Percentiles rank a stretch among this genome's conserved stretches.
Conservation (phyloP, 441 rosid species). For the Pelargonium citronellum region DNA sequence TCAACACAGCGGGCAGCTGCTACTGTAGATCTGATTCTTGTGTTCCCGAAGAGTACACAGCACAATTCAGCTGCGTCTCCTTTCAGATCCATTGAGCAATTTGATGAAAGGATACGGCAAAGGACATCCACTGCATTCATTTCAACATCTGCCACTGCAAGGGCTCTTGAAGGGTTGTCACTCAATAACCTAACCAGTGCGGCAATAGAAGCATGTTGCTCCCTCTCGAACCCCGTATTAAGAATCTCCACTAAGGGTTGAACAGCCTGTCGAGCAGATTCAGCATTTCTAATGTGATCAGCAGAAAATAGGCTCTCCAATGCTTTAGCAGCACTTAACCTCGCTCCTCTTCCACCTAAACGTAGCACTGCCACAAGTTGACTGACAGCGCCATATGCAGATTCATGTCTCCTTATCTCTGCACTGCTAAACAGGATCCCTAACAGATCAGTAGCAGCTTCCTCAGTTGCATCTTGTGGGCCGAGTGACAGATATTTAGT, state of each 20-base stretch:
- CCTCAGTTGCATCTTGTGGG: slow-evolving; percentile 96
- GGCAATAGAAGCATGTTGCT: slow-evolving; percentile 99
- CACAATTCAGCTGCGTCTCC: slow-evolving; percentile 99
- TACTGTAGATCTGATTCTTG: slow-evolving; percentile 88
- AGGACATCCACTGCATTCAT: slow-evolving; percentile 99
- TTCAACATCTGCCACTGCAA: slow-evolving; percentile 96
- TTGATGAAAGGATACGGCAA: slow-evolving; percentile 91
- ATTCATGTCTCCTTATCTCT: slow-evolving; percentile 95
- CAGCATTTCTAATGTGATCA: slow-evolving; percentile 97
- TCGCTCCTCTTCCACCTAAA: slow-evolving; percentile 95
- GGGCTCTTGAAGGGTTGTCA: slow-evolving; percentile 93
- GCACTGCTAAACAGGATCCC: slow-evolving; percentile 85
- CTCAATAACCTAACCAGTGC: slow-evolving; percentile 92
- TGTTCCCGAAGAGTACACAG: slow-evolving; percentile 88
- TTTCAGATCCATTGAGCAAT: slow-evolving; percentile 89
- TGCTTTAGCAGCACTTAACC: slow-evolving; percentile 97
- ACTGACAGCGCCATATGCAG: slow-evolving; percentile 91
- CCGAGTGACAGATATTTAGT: slow-evolving; percentile 98
- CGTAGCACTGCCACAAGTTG: slow-evolving; percentile 98
- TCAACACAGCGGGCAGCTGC: slow-evolving; percentile 99
- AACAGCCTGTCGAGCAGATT: slow-evolving; percentile 89
- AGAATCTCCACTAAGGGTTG: slow-evolving; percentile 99
- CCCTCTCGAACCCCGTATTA: slow-evolving; percentile 87
- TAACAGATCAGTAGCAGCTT: slow-evolving; percentile 94
- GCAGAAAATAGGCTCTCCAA: slow-evolving; percentile 95